Evolutionary conservation across 768 basidiomycete species (phyloP).

Genomic region (Xanthoconium purpureum): DNA sequence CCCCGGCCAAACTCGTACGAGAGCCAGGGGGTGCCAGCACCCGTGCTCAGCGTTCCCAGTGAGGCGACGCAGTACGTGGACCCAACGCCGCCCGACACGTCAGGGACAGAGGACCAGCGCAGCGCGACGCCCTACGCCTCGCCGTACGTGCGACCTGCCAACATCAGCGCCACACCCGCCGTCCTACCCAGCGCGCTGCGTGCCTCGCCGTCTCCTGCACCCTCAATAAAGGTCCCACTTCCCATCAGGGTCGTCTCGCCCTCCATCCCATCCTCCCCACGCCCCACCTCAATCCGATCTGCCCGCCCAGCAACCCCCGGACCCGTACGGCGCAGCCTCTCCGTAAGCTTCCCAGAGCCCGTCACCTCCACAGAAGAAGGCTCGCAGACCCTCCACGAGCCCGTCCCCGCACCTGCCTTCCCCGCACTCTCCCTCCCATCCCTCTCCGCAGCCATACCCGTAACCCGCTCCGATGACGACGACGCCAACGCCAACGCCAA

Average conservation of each 20-base stretch:
- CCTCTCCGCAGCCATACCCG: too few species aligned
- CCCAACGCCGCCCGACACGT: constrained; percentile 13
- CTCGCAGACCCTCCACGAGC: constrained; percentile 22
- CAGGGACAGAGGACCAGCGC: constrained; percentile 20
- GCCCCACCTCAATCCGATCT: constrained; percentile 8
- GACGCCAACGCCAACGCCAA: not conserved
- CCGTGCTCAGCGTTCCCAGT: not conserved
- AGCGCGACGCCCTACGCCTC: constrained; percentile 16
- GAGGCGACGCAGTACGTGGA: constrained; percentile 16
- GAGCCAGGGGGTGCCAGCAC: constrained; percentile 2
- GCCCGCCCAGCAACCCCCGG: not conserved
- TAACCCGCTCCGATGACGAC: too few species aligned
- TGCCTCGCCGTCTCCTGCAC: not conserved
- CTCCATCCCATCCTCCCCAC: constrained; percentile 7
- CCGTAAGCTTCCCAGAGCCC: not conserved
- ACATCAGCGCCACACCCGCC: not conserved
- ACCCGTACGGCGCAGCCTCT: not conserved
- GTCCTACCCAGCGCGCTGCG: not conserved
- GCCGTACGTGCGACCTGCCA: constrained; percentile 9
- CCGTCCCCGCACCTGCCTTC: not conserved
- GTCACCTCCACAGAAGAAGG: constrained; percentile 1
- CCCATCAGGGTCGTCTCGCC: constrained; percentile 21
- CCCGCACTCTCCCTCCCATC: not conserved
- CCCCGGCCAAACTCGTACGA: not conserved
- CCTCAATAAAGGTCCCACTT: not conserved